Evolutionary conservation across 805 yeast species (phyloP).

Genomic region (Teunomyces barrocoloradensis): DNA sequence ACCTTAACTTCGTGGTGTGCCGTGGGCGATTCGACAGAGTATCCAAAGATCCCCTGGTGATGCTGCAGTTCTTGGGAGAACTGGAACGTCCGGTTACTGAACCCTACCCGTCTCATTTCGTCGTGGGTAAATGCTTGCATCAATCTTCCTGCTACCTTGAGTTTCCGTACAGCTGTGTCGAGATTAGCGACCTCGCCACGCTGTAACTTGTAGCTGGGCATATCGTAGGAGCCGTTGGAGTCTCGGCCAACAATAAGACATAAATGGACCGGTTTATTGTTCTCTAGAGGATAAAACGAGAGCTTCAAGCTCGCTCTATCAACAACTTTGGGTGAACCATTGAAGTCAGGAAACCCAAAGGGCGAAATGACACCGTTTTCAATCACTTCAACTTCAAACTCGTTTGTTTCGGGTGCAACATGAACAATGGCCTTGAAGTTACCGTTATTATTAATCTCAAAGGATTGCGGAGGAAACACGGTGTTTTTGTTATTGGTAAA

Average conservation of each 20-base stretch:
- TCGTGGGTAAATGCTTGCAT: conserved; percentile 92
- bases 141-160: conserved; percentile 79
- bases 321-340: conserved; percentile 12
- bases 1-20: conserved; percentile 63
- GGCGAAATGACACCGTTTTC: conserved; percentile 34
- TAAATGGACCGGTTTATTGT: conserved; percentile 72
- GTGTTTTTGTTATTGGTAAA: conserved; percentile 31
- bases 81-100: conserved; percentile 75
- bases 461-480: conserved; percentile 65
- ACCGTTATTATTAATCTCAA: conserved; percentile 60
- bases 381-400: conserved; percentile 48
- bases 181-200: conserved; percentile 63
- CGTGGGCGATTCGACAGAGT: conserved; percentile 48
- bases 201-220: conserved; percentile 49
- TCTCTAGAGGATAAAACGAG: conserved; percentile 49
- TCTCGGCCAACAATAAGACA: conserved; percentile 76
- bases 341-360: conserved; percentile 24
- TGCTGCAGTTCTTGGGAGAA: conserved; percentile 56
- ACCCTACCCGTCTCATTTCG: conserved; percentile 76
- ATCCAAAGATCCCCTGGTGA: conserved; percentile 33
- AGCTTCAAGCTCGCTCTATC: conserved; percentile 26
- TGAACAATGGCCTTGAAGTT: conserved; percentile 75
- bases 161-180: conserved; percentile 66
- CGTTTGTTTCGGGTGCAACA: conserved; percentile 56
- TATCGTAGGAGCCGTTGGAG: conserved; percentile 67